A percentile compares a stretch with the other conserved stretches of the same genome.
phyloP scores from a whole-genome alignment of 1,284 basidiomycete genomes.

The Pisolithus thermaeus region DNA sequence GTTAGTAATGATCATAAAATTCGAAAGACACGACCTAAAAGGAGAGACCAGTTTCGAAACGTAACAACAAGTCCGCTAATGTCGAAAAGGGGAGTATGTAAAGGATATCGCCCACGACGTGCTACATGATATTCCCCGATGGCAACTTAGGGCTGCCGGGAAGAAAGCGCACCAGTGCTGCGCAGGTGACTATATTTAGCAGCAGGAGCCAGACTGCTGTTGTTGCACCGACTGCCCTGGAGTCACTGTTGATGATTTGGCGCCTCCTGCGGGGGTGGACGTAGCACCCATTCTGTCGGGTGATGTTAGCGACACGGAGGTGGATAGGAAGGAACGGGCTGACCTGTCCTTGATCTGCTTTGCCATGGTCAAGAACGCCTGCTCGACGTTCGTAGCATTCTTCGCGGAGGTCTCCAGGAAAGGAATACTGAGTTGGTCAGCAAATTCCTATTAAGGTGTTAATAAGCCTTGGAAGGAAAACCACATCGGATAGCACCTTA shows the following conservation, averaged over 20 bases:
- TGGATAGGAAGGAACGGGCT: constrained; percentile 14
- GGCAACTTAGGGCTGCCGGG: constrained; percentile 15
- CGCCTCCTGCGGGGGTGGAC: constrained; percentile 61
- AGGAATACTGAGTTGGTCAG: constrained; percentile 90
- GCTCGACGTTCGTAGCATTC: constrained; percentile 98
- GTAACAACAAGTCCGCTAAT: neutral
- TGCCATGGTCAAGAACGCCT: constrained; percentile 99
- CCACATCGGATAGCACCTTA: constrained; percentile 56
- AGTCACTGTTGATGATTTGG: constrained; percentile 54
- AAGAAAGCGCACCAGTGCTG: constrained; percentile 13
- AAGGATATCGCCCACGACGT: constrained; percentile 29
- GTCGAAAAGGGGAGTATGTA: constrained; percentile 26
- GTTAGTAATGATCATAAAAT: neutral
- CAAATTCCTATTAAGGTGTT: constrained; percentile 68
- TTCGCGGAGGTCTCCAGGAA: constrained; percentile 99
- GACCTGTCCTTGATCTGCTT: constrained; percentile 98
- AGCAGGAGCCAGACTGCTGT: constrained; percentile 48
- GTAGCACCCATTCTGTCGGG: constrained; percentile 68
- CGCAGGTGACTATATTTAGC: constrained; percentile 33
- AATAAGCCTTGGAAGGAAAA: neutral
- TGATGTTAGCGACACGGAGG: constrained; percentile 4
- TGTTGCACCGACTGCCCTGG: constrained; percentile 54
- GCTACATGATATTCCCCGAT: constrained; percentile 21
- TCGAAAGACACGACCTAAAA: neutral
- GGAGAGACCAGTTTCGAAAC: neutral